phyloP scores from a whole-genome alignment of 2,329 filamentous ascomycete species.

The Fusarium veterinarium region DNA sequence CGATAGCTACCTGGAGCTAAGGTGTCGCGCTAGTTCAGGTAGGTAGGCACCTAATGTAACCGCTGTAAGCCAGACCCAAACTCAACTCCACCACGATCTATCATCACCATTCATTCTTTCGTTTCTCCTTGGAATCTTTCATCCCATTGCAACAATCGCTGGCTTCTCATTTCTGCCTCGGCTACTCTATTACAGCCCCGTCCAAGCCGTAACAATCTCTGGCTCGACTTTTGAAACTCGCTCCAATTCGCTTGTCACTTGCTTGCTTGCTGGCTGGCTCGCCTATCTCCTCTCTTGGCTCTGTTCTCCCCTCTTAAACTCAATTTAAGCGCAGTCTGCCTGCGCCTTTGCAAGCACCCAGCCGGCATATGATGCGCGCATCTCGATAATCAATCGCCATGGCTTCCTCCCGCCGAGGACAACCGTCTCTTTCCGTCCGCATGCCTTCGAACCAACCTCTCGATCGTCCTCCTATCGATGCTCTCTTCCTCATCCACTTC shows the following conservation, averaged over 20 bases:
- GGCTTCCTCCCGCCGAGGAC: constrained; percentile 55
- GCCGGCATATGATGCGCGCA: constrained; percentile 44
- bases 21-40: constrained; percentile 7
- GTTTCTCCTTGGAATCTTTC: background rate
- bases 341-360: background rate
- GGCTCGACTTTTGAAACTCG: background rate
- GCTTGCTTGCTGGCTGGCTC: background rate
- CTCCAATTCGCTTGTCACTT: constrained; percentile 2
- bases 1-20: constrained; percentile 5
- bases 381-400: constrained; percentile 49
- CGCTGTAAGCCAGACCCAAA: constrained; percentile 39
- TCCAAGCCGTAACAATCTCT: background rate
- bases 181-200: background rate
- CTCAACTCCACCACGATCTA: constrained; percentile 29
- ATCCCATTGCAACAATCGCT: constrained; percentile 1
- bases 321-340: constrained; percentile 8
- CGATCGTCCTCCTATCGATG: constrained; percentile 65
- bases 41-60: constrained; percentile 37
- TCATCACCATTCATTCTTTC: constrained; percentile 25
- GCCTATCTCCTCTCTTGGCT: constrained; percentile 19
- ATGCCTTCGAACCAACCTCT: constrained; percentile 47
- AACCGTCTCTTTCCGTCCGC: constrained; percentile 54
- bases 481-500: constrained; percentile 90
- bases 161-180: background rate
- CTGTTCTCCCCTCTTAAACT: constrained; percentile 8